Evolutionary conservation across 2,329 filamentous ascomycete genomes (phyloP), one percentile per base, ranked within the genome.

Genomic region (Calonectria honghensis): DNA sequence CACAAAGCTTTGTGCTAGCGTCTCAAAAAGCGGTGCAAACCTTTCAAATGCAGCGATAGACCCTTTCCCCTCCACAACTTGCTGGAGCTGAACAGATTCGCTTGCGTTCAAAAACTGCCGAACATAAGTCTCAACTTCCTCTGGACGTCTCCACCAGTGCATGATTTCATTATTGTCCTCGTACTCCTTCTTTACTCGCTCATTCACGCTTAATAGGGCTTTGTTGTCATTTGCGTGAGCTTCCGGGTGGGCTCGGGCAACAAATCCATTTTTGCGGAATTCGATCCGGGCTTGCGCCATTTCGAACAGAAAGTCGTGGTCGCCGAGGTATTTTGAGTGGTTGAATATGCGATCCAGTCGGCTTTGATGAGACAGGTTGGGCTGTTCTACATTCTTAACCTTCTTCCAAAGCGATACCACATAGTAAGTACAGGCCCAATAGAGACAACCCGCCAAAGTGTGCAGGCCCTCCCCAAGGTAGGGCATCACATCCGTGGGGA

Each of bases 341-440:
- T 79, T 77, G 68, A 81, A 80, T 3, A 81, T 27, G n/a, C 78
- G 76, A 18, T 80, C 80, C 35, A 80, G 57, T 5, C 68, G 68
- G 24, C 68, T 73, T 45, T 64, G 57, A 4, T 63, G 68, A 2
- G 75, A 68, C 0, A 29, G 39, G 4, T 63, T 65, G 1, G 68
- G 68, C 52, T 54, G 70, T 2, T 73, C 68, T 1, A 68, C 35
- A 37, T 72, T 61, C 32, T 78, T 75, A 20, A 76, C 48, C 32
- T 78, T 72, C 50, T 76, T 78, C 80, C 80, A 81, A 0, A 81
- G 37, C 6, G 75, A 72, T 9, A 81, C 76, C 0, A 77, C 79
- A 16, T 79, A 74, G 35, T 73, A 74, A 4, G 73, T 76, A 37
- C 76, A 78, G 4, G 79, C 78, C 80, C 80, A 81, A 41, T 81